These are phyloP conservation scores for Dendrobium catenatum DNA, from an alignment of 106 monocot species.

Conservation along the genomic window DNA sequence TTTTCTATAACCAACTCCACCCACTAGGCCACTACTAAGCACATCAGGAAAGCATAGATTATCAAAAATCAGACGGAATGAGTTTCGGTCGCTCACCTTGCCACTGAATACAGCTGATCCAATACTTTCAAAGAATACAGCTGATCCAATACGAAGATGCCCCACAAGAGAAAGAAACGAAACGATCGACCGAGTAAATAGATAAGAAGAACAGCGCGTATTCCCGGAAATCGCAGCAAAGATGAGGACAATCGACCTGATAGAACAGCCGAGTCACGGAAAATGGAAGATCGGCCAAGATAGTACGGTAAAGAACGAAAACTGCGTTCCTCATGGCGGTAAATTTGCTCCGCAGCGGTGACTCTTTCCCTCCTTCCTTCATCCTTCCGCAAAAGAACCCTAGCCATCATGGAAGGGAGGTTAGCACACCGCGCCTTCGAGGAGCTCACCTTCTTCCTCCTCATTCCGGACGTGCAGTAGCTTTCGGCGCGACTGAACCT, in stretches of 20 bases:
- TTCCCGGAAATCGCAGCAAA: conserved; percentile 6
- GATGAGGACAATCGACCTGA: neutral
- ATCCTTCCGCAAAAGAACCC: neutral
- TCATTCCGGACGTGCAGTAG: neutral
- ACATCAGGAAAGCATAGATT: no score
- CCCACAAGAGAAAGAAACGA: neutral
- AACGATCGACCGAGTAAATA: conserved; percentile 1
- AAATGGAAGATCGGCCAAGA: neutral
- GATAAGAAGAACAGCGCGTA: neutral
- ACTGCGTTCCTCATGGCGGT: conserved; percentile 6
- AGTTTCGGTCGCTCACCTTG: neutral
- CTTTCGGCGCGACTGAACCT: neutral
- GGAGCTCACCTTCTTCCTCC: neutral
- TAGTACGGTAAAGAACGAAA: neutral
- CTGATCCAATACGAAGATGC: neutral
- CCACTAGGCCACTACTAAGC: neutral
- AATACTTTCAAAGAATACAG: neutral
- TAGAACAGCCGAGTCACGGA: neutral
- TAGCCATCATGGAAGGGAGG: neutral
- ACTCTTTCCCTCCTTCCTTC: neutral
- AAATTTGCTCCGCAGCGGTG: neutral
- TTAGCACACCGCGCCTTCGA: neutral
- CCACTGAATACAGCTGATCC: neutral
- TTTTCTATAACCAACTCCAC: neutral
- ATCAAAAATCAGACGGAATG: no score